phyloP scores from a whole-genome alignment of 129 eudicot genomes.

The Helianthus tuberosus region DNA sequence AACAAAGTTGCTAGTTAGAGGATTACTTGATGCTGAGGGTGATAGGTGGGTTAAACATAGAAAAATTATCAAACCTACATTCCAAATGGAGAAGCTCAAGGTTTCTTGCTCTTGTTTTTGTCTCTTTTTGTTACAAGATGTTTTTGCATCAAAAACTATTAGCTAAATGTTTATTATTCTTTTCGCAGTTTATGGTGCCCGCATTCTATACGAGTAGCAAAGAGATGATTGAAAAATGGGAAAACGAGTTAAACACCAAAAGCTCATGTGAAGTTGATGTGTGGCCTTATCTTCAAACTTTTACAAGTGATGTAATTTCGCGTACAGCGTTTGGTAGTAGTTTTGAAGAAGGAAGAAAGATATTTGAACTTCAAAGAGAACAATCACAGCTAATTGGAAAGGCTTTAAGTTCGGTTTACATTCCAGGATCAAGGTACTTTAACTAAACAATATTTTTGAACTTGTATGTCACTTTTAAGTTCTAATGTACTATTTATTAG shows the following conservation, averaged over 20 bases:
- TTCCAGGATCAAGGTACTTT: conserved; percentile 32
- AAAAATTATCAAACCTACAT: conserved; percentile 47
- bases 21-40: conserved; percentile 18
- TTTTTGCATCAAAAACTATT: neutral
- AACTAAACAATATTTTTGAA: neutral
- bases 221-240: conserved; percentile 31
- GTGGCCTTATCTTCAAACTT: conserved; percentile 31
- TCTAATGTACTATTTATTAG: neutral
- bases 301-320: conserved; percentile 29
- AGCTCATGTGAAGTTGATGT: conserved; percentile 35
- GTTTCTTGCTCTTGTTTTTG: neutral
- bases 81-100: conserved; percentile 50
- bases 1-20: conserved; percentile 22
- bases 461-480: neutral
- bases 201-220: conserved; percentile 27
- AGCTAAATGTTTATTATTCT: neutral
- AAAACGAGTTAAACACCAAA: neutral
- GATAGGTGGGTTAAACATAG: conserved; percentile 48
- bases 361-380: conserved; percentile 34
- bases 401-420: conserved; percentile 27
- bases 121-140: neutral
- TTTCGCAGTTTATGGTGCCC: conserved; percentile 23
- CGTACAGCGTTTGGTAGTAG: conserved; percentile 38
- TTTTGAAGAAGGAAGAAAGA: conserved; percentile 33
- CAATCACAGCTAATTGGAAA: conserved; percentile 4